Conservation (phyloP, 352 stramenopile species). For the Globisporangium orthogonon region DNA sequence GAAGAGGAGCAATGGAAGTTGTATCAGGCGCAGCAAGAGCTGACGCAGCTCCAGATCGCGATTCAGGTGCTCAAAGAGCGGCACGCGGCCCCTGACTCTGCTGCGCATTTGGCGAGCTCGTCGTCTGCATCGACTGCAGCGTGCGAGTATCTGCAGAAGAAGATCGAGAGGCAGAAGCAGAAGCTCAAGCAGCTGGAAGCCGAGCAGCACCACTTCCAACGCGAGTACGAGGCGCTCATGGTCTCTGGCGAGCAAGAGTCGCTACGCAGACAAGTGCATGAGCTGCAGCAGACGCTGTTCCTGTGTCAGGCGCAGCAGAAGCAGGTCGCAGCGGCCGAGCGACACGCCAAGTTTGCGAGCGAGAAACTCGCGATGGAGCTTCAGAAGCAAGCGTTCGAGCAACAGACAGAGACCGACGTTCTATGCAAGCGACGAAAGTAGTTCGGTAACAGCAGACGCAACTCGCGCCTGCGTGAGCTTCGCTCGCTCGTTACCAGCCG, state of each 20-base stretch:
- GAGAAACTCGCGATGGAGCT: conserved; percentile 28
- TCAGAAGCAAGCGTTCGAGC: conserved; percentile 30
- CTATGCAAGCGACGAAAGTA: conserved; percentile 36
- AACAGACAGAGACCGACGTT: conserved; percentile 63
- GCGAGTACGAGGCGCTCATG: conserved; percentile 36
- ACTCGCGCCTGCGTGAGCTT: background rate
- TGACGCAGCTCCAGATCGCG: conserved; percentile 49
- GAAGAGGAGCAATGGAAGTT: conserved; percentile 54
- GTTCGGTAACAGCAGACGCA: background rate
- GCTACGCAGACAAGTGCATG: conserved; percentile 44
- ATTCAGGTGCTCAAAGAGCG: conserved; percentile 33
- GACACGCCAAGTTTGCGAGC: conserved; percentile 21
- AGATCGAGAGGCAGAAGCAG: conserved; percentile 34
- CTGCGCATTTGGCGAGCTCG: background rate
- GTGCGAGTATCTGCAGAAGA: conserved; percentile 39
- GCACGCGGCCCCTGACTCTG: too few species aligned
- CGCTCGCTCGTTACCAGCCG: conserved; percentile 29
- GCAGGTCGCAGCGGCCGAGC: conserved; percentile 36
- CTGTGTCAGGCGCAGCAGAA: conserved; percentile 48
- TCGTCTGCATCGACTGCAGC: conserved; percentile 14
- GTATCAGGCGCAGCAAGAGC: conserved; percentile 48
- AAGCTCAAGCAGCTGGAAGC: conserved; percentile 36
- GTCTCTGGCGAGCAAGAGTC: conserved; percentile 35
- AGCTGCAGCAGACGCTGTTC: conserved; percentile 67
- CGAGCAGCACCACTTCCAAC: conserved; percentile 19